Evolutionary conservation across 2,329 filamentous ascomycete species (phyloP), one percentile per base, ranked within the genome.

Genomic region (Aureobasidium sp.): DNA sequence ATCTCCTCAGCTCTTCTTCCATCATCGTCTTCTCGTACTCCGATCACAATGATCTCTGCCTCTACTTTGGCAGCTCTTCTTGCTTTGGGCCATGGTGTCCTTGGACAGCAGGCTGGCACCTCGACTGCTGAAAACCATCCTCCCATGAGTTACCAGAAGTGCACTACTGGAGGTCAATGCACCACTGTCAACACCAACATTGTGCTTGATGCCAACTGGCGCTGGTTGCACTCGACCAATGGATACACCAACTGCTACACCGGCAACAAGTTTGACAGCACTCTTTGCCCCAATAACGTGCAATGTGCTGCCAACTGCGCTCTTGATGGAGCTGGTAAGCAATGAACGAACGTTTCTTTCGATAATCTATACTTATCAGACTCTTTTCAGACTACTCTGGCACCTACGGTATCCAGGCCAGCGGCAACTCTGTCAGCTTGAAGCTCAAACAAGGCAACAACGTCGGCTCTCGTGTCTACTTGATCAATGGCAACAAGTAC

Each of bases 401-500:
- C 15, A 76, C 75, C 39, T 77, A 77, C 62, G 75, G 83, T 67
- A 79, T 83, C 67, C 79, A 76, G 42, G 76, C 83, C 61, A 78
- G 74, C 68, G 79, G 78, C 67, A 77, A 77, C 69, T 72, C 78
- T 63, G 74, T 86, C 66, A 81, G 74, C 67, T 74, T 86, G 65
- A 80, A 80, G 71, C 84, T 86, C 66, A 81, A 85, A 65, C 85
- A 81, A 64, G 76, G 81, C 67, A 75, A 77, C 67, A 76, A 76
- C 66, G 68, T 76, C 49, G 75, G 75, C 58, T 75, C 73, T 44
- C 74, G 75, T 64, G 73, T 73, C 64, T 77, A 76, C 68, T 69
- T 77, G 59, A 73, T 77, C 72, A 76, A 78, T 57, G 81, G 85
- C 48, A 78, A 77, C 66, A 82, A 81, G 63, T 90, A 90, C 73